Evolutionary conservation across 768 basidiomycete species (phyloP), one percentile per base, ranked within the genome.

Genomic region (Rhizopogon vinicolor): DNA sequence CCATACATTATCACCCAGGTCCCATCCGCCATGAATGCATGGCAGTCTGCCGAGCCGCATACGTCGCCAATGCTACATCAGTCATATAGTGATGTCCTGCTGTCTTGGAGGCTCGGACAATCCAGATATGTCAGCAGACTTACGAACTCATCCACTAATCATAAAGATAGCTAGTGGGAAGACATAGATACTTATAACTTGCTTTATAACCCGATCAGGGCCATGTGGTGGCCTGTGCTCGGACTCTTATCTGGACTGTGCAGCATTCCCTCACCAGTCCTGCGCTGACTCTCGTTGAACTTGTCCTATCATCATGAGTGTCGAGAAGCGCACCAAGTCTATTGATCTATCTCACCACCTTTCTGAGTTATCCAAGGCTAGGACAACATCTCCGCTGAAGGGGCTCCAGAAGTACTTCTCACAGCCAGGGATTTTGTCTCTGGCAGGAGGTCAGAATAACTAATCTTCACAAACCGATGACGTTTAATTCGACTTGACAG

Each of bases 261-360:
- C 35, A 37, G 19, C 16, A 2, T 22, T 37, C 35, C 5, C 48
- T 25, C 14, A 49, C 22, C 9, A 49, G 19, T 14, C 33, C 35
- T 37, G 3, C 31, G 5, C 14, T 5, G 5, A 37, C 14, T 37
- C 14, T 49, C 10, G 35, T 5, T 37, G 35, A 37, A 13, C 18
- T n/a, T 19, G 10, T 35, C 35, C 46, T 37, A 4, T 46, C 50
- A 37, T 33, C 14, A 72, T 72, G 68, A 60, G 57, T 33, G 59
- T 56, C 14, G 74, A 75, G 61, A 74, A 76, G 59, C 65, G 55
- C 13, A 60, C 64, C 50, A 75, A 81, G 41, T 77, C 86, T 1
- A 72, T 87, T 54, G 87, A 91, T 70, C 72, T 90, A 44, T 84
- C 82, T 19, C 86, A 89, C 63, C 90, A 91, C 65, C 70, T 91